Conservation (phyloP, 2,329 filamentous ascomycete species). For the Neonectria magnoliae region DNA sequence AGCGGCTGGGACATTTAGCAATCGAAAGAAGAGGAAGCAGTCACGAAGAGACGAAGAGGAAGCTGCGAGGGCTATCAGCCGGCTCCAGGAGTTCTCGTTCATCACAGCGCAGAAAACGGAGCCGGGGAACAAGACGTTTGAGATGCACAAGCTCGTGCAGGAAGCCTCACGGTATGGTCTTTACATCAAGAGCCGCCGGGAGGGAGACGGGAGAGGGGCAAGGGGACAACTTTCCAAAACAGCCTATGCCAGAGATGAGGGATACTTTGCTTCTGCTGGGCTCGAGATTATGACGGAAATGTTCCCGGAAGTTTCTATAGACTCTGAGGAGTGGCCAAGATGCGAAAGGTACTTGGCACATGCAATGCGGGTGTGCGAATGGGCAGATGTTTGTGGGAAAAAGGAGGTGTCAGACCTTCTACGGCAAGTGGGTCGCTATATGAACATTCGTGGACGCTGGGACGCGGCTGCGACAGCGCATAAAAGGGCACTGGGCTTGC, state of each 20-base stretch:
- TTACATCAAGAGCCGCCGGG: neutral
- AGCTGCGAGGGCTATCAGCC: conserved; percentile 34
- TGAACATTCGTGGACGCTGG: conserved; percentile 36
- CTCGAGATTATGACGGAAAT: conserved; percentile 31
- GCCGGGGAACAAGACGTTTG: conserved; percentile 30
- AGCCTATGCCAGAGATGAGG: neutral
- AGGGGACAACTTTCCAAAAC: neutral
- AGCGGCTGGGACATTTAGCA: conserved; percentile 16
- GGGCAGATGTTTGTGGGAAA: conserved; percentile 35
- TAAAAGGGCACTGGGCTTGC: neutral
- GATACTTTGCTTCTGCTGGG: conserved; percentile 38
- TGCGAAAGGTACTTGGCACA: conserved; percentile 45
- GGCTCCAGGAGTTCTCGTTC: conserved; percentile 49
- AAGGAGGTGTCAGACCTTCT: conserved; percentile 28
- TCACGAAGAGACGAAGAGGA: neutral
- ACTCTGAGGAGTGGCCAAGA: conserved; percentile 31
- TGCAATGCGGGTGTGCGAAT: conserved; percentile 37
- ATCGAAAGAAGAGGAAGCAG: neutral
- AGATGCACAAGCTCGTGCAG: conserved; percentile 47
- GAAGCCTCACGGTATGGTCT: conserved; percentile 39
- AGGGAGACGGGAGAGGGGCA: neutral
- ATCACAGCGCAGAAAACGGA: conserved; percentile 27
- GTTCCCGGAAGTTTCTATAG: conserved; percentile 27
- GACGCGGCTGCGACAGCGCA: neutral
- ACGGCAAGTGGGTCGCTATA: conserved; percentile 31